These are phyloP conservation scores for Ceriops tagal DNA, from an alignment of 345 rosid genomes.

Conservation along the genomic window DNA sequence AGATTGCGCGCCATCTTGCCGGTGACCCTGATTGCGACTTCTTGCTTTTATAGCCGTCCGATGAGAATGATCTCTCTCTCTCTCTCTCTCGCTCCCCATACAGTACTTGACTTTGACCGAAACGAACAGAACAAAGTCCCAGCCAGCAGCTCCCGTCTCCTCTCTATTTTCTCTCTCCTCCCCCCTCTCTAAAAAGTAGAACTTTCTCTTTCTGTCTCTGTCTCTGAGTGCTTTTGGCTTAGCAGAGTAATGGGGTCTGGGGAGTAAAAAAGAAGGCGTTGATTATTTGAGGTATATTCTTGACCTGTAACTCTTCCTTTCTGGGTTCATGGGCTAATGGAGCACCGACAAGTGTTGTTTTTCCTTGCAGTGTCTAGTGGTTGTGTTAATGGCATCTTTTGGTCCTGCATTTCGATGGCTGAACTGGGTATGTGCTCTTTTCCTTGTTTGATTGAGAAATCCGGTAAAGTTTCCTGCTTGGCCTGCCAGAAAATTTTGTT, in stretches of 20 bases:
- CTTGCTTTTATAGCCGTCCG: slow-evolving; percentile 36
- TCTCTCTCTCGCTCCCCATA: background rate
- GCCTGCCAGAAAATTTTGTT: slow-evolving; percentile 5
- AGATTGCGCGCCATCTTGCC: slow-evolving; percentile 31
- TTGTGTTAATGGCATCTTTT: slow-evolving; percentile 13
- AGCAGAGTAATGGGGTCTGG: background rate
- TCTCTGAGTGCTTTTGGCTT: slow-evolving; percentile 4
- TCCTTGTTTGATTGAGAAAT: background rate
- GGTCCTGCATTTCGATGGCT: slow-evolving; percentile 22
- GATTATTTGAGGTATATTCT: background rate
- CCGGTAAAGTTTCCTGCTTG: slow-evolving; percentile 17
- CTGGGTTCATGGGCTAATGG: slow-evolving; percentile 3
- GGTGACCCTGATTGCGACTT: slow-evolving; percentile 15
- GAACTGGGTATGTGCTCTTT: slow-evolving; percentile 18
- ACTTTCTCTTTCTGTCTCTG: background rate
- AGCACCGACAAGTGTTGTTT: slow-evolving; percentile 34
- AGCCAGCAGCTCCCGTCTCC: background rate
- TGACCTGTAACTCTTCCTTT: background rate
- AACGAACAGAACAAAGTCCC: background rate
- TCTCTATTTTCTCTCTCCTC: background rate
- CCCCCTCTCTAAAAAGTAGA: background rate
- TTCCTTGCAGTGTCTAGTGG: background rate
- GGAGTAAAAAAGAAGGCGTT: slow-evolving; percentile 1
- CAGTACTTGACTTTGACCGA: background rate
- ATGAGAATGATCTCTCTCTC: slow-evolving; percentile 22